Evolutionary conservation across 129 eudicot species (phyloP).

Genomic region (Tagetes patula): DNA sequence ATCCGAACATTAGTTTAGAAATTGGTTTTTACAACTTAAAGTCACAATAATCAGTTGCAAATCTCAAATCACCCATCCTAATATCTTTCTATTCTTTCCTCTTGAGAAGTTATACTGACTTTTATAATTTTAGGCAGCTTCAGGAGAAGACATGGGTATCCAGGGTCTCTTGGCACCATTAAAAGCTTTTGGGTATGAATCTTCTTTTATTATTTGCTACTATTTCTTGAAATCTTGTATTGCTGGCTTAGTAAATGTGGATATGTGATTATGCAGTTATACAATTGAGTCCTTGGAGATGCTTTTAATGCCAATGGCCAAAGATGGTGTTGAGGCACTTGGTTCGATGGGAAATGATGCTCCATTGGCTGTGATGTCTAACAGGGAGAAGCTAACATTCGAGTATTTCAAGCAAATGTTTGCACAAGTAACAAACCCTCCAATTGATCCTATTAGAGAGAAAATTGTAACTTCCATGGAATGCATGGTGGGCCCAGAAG

Average conservation of each 20-base stretch:
- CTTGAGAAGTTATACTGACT: conserved; percentile 4
- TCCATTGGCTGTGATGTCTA: conserved; percentile 96
- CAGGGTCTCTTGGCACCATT: conserved; percentile 84
- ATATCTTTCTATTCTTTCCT: not conserved
- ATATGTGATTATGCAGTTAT: conserved; percentile 47
- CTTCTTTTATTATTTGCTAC: not conserved
- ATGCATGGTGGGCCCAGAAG: conserved; percentile 99
- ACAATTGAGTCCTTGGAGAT: conserved; percentile 87
- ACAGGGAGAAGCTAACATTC: conserved; percentile 89
- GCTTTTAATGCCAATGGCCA: conserved; percentile 97
- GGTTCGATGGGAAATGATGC: conserved; percentile 99
- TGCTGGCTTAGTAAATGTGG: not conserved
- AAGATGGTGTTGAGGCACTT: conserved; percentile 91
- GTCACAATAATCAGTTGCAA: not conserved
- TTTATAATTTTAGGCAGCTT: not conserved
- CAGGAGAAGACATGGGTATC: conserved; percentile 88
- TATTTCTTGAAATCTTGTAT: not conserved
- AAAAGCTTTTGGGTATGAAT: conserved; percentile 84
- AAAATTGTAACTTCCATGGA: conserved; percentile 98
- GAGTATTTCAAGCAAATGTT: conserved; percentile 98
- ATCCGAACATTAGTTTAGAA: not conserved
- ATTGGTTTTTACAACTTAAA: not conserved
- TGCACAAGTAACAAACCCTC: conserved; percentile 99
- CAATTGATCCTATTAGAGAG: conserved; percentile 96
- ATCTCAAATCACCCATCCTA: not conserved